These are phyloP conservation scores for Trichoderma koningiopsis DNA, from an alignment of 2,329 filamentous ascomycete genomes.

Conservation along the genomic window DNA sequence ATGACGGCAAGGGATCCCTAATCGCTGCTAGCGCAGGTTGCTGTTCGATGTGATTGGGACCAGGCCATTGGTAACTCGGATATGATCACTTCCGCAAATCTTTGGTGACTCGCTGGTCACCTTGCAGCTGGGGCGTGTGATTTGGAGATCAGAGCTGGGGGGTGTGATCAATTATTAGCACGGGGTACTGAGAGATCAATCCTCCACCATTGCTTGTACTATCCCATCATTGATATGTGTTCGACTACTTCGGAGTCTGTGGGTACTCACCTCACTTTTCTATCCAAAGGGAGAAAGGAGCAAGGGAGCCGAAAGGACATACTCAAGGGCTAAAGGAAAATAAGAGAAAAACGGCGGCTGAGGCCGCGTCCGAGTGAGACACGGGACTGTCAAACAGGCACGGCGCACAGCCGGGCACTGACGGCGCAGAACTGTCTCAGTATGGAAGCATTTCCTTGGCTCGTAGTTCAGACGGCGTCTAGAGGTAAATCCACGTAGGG, in stretches of 20 bases:
- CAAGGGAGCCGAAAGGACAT: not conserved
- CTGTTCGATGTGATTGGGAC: constrained; percentile 21
- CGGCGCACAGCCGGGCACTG: not conserved
- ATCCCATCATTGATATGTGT: not conserved
- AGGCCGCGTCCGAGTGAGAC: constrained; percentile 24
- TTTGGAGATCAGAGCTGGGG: not conserved
- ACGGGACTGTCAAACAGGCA: constrained; percentile 26
- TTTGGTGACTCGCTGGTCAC: not conserved
- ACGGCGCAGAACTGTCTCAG: constrained; percentile 15
- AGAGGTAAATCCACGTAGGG: not conserved
- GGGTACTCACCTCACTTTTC: not conserved
- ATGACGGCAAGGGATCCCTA: constrained; percentile 22
- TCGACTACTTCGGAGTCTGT: not conserved
- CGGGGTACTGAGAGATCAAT: not conserved
- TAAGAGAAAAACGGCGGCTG: constrained; percentile 11
- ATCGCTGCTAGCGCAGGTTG: constrained; percentile 20
- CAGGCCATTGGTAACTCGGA: constrained; percentile 22
- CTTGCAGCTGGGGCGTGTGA: constrained; percentile 7
- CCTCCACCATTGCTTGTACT: not conserved
- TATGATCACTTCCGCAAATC: constrained; percentile 20
- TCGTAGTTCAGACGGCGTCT: not conserved
- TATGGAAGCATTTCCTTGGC: not conserved
- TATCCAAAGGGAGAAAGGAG: constrained; percentile 15
- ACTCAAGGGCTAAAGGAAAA: not conserved
- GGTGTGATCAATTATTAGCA: not conserved